Percentiles rank a stretch among this genome's conserved stretches.
Conservation (phyloP, 768 basidiomycete species). For the Lentinula lateritia region DNA sequence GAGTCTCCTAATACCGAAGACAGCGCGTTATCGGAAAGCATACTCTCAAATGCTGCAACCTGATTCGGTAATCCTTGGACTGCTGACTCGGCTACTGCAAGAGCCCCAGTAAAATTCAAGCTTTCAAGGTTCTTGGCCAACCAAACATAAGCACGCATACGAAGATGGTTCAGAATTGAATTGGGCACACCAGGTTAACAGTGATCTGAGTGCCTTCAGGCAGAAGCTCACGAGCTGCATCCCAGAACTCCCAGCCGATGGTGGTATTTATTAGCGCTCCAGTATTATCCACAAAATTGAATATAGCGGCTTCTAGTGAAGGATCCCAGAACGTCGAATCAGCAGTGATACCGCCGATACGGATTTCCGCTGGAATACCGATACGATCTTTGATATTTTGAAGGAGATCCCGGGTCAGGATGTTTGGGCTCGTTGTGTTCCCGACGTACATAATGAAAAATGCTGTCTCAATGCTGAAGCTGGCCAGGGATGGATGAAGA, state of each 20-base stretch:
- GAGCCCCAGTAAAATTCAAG: conserved; percentile 34
- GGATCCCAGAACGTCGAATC: conserved; percentile 47
- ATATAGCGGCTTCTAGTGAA: conserved; percentile 29
- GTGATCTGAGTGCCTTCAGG: conserved; percentile 42
- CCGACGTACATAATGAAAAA: conserved; percentile 48
- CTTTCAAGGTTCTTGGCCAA: conserved; percentile 36
- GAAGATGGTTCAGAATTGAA: neutral
- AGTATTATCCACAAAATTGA: conserved; percentile 37
- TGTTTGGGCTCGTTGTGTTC: conserved; percentile 37
- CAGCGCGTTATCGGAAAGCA: neutral
- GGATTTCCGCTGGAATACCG: conserved; percentile 38
- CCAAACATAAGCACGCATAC: neutral
- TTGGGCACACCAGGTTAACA: conserved; percentile 34
- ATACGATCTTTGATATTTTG: conserved; percentile 40
- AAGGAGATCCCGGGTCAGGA: conserved; percentile 36
- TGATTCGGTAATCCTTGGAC: conserved; percentile 31
- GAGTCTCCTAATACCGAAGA: neutral
- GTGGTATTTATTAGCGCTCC: conserved; percentile 45
- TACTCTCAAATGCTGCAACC: conserved; percentile 43
- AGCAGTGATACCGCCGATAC: conserved; percentile 51
- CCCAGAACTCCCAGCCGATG: conserved; percentile 45
- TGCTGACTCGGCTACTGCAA: conserved; percentile 38
- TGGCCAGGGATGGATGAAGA: conserved; percentile 39
- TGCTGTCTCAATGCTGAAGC: conserved; percentile 52
- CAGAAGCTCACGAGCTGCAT: conserved; percentile 34